Percentiles rank a stretch among this genome's conserved stretches.
phyloP scores from a whole-genome alignment of 768 basidiomycete genomes.

The Cystofilobasidium ferigula region DNA sequence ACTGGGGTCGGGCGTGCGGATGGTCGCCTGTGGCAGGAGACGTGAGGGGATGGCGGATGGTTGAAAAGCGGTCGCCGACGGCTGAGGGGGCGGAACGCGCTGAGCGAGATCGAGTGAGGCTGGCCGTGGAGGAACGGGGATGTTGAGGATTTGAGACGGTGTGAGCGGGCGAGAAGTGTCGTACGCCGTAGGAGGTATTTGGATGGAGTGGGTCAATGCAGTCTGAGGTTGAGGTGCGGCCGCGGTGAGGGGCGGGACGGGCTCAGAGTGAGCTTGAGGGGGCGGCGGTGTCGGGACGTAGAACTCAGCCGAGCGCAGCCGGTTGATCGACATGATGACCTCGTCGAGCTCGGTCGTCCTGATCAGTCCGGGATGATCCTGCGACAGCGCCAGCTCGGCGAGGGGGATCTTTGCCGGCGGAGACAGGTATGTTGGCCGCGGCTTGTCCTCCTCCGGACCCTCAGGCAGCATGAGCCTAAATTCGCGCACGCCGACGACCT shows the following conservation, averaged over 20 bases:
- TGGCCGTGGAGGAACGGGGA: not conserved
- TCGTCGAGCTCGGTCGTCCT: slow-evolving; percentile 29
- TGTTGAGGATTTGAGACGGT: slow-evolving; percentile 20
- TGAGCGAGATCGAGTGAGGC: not conserved
- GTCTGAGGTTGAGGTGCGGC: not conserved
- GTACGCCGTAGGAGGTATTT: not conserved
- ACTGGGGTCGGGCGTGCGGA: not conserved
- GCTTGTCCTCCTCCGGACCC: slow-evolving; percentile 30
- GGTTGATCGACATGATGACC: slow-evolving; percentile 17
- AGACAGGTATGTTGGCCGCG: slow-evolving; percentile 17
- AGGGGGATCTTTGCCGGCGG: slow-evolving; percentile 39
- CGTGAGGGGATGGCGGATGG: not conserved
- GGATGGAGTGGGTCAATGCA: not conserved
- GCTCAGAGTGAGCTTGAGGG: slow-evolving; percentile 15
- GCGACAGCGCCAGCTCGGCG: slow-evolving; percentile 41
- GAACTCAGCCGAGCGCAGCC: slow-evolving; percentile 7
- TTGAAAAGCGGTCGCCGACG: no score
- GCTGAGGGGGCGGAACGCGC: not conserved
- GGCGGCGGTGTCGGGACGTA: slow-evolving; percentile 11
- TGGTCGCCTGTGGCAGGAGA: not conserved
- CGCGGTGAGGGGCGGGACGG: not conserved
- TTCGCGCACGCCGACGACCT: slow-evolving; percentile 54
- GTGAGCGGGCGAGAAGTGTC: slow-evolving; percentile 10
- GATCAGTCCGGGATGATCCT: slow-evolving; percentile 46
- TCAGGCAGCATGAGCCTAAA: slow-evolving; percentile 57